Evolutionary conservation across 2,329 filamentous ascomycete genomes (phyloP).

Genomic region (Colletotrichum sp.): DNA sequence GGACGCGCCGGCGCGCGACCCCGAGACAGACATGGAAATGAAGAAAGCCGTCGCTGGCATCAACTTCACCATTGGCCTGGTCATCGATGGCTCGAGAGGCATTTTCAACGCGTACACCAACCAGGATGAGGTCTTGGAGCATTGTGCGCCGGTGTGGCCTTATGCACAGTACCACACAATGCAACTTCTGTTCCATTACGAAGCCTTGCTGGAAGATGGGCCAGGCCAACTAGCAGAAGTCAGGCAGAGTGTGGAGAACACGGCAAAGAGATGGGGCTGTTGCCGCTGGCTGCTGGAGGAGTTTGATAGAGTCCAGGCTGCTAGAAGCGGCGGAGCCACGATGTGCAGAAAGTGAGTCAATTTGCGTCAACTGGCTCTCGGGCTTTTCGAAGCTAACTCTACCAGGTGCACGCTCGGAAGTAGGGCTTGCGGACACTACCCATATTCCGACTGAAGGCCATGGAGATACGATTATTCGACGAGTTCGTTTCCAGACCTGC

Average conservation of each 20-base stretch:
- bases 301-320: slow-evolving; percentile 11
- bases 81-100: slow-evolving; percentile 38
- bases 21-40: slow-evolving; percentile 30
- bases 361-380: background rate
- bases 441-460: slow-evolving; percentile 4
- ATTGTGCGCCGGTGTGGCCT: slow-evolving; percentile 37
- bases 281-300: slow-evolving; percentile 26
- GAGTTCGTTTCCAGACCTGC: background rate
- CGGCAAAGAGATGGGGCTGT: slow-evolving; percentile 38
- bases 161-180: slow-evolving; percentile 39
- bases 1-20: slow-evolving; percentile 17
- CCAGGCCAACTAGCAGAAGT: slow-evolving; percentile 36
- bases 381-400: background rate
- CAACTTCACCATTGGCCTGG: slow-evolving; percentile 41
- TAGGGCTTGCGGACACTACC: slow-evolving; percentile 9
- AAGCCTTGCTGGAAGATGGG: slow-evolving; percentile 35
- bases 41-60: slow-evolving; percentile 39
- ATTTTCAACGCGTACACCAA: slow-evolving; percentile 37
- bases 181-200: slow-evolving; percentile 36
- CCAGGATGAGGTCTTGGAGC: slow-evolving; percentile 33
- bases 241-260: slow-evolving; percentile 37
- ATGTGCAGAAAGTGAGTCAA: slow-evolving; percentile 7
- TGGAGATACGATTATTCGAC: background rate
- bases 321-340: background rate
- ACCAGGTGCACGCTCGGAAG: slow-evolving; percentile 10